These are phyloP conservation scores for Calcarisporium arbuscula DNA, from an alignment of 2,329 filamentous ascomycete species.

Conservation along the genomic window DNA sequence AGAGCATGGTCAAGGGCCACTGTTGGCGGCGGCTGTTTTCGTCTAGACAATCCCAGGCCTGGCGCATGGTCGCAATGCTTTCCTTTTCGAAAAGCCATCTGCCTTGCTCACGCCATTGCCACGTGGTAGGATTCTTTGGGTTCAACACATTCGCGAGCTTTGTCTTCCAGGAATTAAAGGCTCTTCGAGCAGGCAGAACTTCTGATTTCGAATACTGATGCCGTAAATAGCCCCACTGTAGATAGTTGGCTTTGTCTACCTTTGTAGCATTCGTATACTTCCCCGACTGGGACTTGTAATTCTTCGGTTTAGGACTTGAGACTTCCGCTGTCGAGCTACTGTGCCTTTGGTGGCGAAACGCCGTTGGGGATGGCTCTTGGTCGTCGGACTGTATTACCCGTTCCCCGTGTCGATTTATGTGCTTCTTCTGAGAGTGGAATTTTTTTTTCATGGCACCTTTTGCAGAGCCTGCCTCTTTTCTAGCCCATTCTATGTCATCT, in stretches of 20 bases:
- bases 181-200: slow-evolving; percentile 11
- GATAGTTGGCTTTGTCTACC: slow-evolving; percentile 7
- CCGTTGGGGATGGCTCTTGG: too few relatives aligned
- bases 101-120: slow-evolving; percentile 19
- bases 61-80: slow-evolving; percentile 22
- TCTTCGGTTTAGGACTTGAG: too few relatives aligned
- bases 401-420: too few relatives aligned
- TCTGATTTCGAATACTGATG: slow-evolving; percentile 19
- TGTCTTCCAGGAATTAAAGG: slow-evolving; percentile 24
- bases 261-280: neutral
- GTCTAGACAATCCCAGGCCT: slow-evolving; percentile 25
- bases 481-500: too few relatives aligned
- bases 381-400: too few relatives aligned
- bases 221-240: slow-evolving; percentile 27
- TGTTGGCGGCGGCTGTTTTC: slow-evolving; percentile 14
- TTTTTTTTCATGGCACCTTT: too few relatives aligned
- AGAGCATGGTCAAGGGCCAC: slow-evolving; percentile 30
- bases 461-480: too few relatives aligned
- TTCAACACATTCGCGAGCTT: slow-evolving; percentile 16
- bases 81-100: slow-evolving; percentile 25
- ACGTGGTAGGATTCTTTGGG: slow-evolving; percentile 11
- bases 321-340: too few relatives aligned
- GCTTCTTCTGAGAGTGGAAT: too few relatives aligned
- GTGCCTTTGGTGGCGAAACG: too few relatives aligned
- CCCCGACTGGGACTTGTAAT: too few relatives aligned